Percentiles rank a stretch among this genome's conserved stretches.
phyloP scores from a whole-genome alignment of 2,329 filamentous ascomycete genomes.

The Elsinoe fawcettii region DNA sequence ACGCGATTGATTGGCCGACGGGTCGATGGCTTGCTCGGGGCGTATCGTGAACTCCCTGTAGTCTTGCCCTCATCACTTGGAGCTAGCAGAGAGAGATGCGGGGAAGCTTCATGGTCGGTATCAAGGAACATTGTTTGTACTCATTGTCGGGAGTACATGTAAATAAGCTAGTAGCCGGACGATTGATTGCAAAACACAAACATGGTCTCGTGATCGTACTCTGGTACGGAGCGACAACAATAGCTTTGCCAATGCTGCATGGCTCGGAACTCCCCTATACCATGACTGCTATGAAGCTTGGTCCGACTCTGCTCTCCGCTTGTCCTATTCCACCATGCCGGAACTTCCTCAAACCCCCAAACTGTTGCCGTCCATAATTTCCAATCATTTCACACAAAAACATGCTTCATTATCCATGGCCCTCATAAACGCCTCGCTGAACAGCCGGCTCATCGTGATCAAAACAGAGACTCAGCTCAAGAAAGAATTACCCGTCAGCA shows the following conservation, averaged over 20 bases:
- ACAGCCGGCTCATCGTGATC: not conserved
- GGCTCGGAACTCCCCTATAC: not conserved
- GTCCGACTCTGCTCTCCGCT: not conserved
- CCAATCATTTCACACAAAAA: not conserved
- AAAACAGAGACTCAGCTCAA: constrained; percentile 19
- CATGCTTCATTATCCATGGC: not conserved
- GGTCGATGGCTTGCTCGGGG: too few relatives aligned
- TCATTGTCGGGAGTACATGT: not conserved
- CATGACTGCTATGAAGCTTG: constrained; percentile 11
- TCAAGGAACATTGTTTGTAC: not conserved
- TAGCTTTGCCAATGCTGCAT: constrained; percentile 1
- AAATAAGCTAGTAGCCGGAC: not conserved
- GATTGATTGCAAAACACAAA: not conserved
- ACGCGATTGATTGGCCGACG: constrained; percentile 5
- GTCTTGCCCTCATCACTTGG: too few relatives aligned
- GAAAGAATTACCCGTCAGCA: constrained; percentile 30
- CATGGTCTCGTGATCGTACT: not conserved
- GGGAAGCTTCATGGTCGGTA: not conserved
- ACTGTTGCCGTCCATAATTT: not conserved
- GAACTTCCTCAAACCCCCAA: not conserved
- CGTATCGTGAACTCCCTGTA: not conserved
- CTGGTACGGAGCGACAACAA: not conserved
- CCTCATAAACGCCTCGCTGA: constrained; percentile 10
- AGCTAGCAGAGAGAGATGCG: not conserved
- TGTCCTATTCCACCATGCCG: not conserved